phyloP scores from a whole-genome alignment of 164 flowering plant genomes.

The Piper betle region DNA sequence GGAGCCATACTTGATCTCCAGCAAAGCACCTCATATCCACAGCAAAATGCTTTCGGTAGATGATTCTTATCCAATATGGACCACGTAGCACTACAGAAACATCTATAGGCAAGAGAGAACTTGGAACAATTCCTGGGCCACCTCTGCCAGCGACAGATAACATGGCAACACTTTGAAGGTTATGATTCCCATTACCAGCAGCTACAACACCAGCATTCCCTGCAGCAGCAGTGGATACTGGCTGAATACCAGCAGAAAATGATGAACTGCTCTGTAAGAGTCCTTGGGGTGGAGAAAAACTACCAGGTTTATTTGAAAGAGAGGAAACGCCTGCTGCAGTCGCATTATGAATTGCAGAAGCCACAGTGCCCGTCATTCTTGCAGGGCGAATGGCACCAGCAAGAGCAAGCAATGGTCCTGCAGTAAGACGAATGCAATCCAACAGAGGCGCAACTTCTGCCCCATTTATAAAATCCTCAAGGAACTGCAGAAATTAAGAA shows the following conservation, averaged over 20 bases:
- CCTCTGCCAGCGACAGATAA: slow-evolving; percentile 78
- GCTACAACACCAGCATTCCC: slow-evolving; percentile 23
- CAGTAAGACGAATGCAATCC: slow-evolving; percentile 95
- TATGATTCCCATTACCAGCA: slow-evolving; percentile 37
- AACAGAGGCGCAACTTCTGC: slow-evolving; percentile 90
- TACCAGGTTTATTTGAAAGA: slow-evolving; percentile 35
- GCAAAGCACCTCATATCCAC: slow-evolving; percentile 99
- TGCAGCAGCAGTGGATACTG: slow-evolving; percentile 27
- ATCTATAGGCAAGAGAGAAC: slow-evolving; percentile 92
- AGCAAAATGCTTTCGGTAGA: slow-evolving; percentile 85
- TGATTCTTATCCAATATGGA: slow-evolving; percentile 93
- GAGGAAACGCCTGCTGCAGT: slow-evolving; percentile 31
- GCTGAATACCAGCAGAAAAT: slow-evolving; percentile 26
- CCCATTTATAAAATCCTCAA: slow-evolving; percentile 97
- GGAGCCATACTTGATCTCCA: slow-evolving; percentile 99
- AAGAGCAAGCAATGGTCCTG: slow-evolving; percentile 95
- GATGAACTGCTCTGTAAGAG: slow-evolving; percentile 33
- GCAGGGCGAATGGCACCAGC: slow-evolving; percentile 98
- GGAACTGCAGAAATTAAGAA: slow-evolving; percentile 38
- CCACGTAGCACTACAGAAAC: slow-evolving; percentile 95
- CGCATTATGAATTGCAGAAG: slow-evolving; percentile 52
- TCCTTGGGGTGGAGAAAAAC: slow-evolving; percentile 39
- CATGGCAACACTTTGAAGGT: slow-evolving; percentile 53
- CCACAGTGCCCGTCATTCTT: slow-evolving; percentile 61
- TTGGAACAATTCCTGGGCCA: slow-evolving; percentile 96